Base-by-base conservation (phyloP, 176 grass and related monocot species). In the Puccinellia tenuiflora region DNA sequence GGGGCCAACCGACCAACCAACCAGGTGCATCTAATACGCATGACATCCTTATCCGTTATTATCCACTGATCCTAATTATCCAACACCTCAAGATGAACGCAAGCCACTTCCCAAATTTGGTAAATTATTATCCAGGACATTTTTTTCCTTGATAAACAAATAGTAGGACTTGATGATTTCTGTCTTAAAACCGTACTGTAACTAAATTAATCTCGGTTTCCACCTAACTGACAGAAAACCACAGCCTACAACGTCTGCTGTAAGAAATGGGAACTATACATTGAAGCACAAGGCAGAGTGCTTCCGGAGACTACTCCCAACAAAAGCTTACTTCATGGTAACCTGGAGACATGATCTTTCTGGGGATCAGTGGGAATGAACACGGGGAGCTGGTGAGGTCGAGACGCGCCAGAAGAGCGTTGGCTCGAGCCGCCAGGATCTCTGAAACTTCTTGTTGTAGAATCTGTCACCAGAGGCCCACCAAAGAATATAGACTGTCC, bases 401-500 rank as follows among this genome's bases (percentile, higher is more conserved):
- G 80, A 73, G 88, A 78, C 15, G 78, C 86, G 14, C 80, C 35
- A 1, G 77, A 77, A 17, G 88, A 46, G 30, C 63, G 16, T 37
- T 90, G 91, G 80, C 85, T 90, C 4, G 92, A 94, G 46, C 75
- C 80, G 4, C 86, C 88, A 38, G 68, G 80, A 62, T 88, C 86
- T 90, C 85, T 83, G 78, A 89, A 92, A 53, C 94, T 97, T 84
- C 94, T 94, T 3, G 87, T 54, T 20, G 88, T 35, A 57, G 85
- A 56, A 46, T 94, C 86, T 70, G 81, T 53, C 37, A 80, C 83
- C 76, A 92, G 77, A 88, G 94, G 80, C 29, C 93, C 97, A 43
- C 97, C 97, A 79, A 94, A 99, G 90, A 99, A 96, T 82, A 96
- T 96, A 18, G 91, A 92, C 63, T 92, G 97, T 54, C 93, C 93